phyloP scores from a whole-genome alignment of 1,139 yeast genomes.

The Sugiyamaella paludigena region DNA sequence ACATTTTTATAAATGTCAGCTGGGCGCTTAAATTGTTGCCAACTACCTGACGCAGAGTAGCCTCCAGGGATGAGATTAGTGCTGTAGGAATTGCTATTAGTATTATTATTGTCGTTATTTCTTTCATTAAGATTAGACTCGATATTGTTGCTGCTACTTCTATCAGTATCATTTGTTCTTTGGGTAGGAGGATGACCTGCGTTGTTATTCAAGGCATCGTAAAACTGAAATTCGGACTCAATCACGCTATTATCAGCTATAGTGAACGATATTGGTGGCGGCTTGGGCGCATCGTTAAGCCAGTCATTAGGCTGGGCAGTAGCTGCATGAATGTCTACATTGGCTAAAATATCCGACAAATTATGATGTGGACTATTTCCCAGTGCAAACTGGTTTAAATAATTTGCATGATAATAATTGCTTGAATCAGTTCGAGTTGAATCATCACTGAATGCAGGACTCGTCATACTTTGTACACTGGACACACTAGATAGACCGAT shows the following conservation, averaged over 20 bases:
- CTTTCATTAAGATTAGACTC: no score
- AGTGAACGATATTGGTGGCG: slow-evolving; percentile 30
- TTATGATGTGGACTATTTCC: slow-evolving; percentile 20
- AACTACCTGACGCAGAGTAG: slow-evolving; percentile 6
- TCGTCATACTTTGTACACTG: slow-evolving; percentile 12
- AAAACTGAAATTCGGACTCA: slow-evolving; percentile 13
- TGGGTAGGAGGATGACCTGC: neutral
- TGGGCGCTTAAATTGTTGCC: slow-evolving; percentile 43
- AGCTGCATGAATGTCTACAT: slow-evolving; percentile 18
- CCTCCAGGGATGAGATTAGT: neutral
- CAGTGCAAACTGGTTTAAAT: slow-evolving; percentile 25
- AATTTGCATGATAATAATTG: slow-evolving; percentile 14
- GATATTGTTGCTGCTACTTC: neutral
- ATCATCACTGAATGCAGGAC: slow-evolving; percentile 32
- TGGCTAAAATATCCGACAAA: slow-evolving; percentile 27
- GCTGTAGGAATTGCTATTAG: no score
- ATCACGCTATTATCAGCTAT: slow-evolving; percentile 21
- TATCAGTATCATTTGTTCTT: neutral
- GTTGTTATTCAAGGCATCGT: neutral
- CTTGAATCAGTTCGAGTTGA: slow-evolving; percentile 18
- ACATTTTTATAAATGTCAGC: slow-evolving; percentile 79
- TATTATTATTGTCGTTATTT: no score
- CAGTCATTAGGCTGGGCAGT: slow-evolving; percentile 19
- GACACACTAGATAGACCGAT: slow-evolving; percentile 8
- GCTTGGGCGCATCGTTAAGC: slow-evolving; percentile 24